phyloP scores from a whole-genome alignment of 1,139 yeast species.

The Suhomyces chickasaworum region DNA sequence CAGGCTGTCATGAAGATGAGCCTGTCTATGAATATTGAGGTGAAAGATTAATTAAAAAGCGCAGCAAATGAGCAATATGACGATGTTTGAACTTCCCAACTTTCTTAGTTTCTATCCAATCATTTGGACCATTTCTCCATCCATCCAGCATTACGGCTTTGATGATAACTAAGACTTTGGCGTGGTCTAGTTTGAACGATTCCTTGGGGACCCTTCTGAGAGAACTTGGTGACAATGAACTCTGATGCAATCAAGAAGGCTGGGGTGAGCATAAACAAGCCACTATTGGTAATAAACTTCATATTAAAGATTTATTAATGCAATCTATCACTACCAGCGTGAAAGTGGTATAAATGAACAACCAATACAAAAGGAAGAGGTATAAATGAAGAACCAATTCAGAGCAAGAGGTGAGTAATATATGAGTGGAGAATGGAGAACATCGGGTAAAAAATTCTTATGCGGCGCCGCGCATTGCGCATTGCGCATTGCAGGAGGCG shows the following conservation, averaged over 20 bases:
- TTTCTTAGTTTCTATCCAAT: too few species aligned
- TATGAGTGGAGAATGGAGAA: neutral
- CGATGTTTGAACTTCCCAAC: too few species aligned
- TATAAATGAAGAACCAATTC: neutral
- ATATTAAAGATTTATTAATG: conserved; percentile 6
- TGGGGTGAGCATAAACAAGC: conserved; percentile 23
- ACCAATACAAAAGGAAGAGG: neutral
- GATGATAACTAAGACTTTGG: conserved; percentile 5
- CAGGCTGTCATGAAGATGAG: too few species aligned
- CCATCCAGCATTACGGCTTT: conserved; percentile 2
- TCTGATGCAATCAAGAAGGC: conserved; percentile 23
- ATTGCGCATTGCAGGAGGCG: conserved; percentile 3
- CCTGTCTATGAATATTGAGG: too few species aligned
- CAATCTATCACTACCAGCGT: conserved; percentile 8
- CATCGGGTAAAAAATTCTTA: conserved; percentile 6
- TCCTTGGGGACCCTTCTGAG: conserved; percentile 19
- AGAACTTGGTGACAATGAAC: conserved; percentile 20
- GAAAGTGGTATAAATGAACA: neutral
- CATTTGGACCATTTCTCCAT: conserved; percentile 4
- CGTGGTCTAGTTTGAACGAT: conserved; percentile 12
- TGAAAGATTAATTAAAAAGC: too few species aligned
- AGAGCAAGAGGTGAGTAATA: neutral
- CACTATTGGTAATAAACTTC: conserved; percentile 21
- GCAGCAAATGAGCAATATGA: neutral
- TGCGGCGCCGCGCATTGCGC: too few species aligned